Conservation (phyloP, 2,329 filamentous ascomycete species). For the Pyrenochaeta sp. region DNA sequence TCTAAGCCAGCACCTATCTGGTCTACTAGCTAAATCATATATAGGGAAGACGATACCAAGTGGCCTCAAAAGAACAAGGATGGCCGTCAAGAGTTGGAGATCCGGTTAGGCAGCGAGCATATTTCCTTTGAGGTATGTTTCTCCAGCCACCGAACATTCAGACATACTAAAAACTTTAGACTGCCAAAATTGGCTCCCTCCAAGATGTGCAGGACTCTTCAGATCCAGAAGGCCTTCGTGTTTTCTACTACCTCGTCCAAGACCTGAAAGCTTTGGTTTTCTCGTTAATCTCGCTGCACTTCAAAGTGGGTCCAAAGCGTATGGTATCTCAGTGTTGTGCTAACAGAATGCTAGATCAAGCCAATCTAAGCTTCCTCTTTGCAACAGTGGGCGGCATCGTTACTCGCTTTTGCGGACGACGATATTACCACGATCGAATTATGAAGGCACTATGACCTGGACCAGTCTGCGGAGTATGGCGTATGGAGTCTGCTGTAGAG, state of each 20-base stretch:
- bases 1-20: neutral
- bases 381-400: neutral
- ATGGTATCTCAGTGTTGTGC: neutral
- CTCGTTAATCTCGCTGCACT: conserved; percentile 93
- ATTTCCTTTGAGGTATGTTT: conserved; percentile 90
- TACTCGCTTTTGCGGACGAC: conserved; percentile 15
- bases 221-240: conserved; percentile 92
- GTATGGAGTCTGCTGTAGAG: conserved; percentile 12
- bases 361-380: conserved; percentile 64
- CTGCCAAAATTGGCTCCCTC: conserved; percentile 95
- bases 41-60: conserved; percentile 94
- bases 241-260: conserved; percentile 99
- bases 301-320: conserved; percentile 70
- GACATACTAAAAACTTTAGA: conserved; percentile 63
- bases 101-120: conserved; percentile 90
- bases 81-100: conserved; percentile 94
- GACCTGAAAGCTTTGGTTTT: conserved; percentile 97
- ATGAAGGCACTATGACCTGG: conserved; percentile 11
- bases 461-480: conserved; percentile 5
- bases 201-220: conserved; percentile 96
- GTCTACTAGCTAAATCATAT: conserved; percentile 33
- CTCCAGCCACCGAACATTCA: neutral
- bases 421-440: conserved; percentile 9
- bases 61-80: conserved; percentile 99
- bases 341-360: conserved; percentile 65